Base-by-base conservation (phyloP, 163 green algal genomes). In the Scenedesmus sp. region DNA sequence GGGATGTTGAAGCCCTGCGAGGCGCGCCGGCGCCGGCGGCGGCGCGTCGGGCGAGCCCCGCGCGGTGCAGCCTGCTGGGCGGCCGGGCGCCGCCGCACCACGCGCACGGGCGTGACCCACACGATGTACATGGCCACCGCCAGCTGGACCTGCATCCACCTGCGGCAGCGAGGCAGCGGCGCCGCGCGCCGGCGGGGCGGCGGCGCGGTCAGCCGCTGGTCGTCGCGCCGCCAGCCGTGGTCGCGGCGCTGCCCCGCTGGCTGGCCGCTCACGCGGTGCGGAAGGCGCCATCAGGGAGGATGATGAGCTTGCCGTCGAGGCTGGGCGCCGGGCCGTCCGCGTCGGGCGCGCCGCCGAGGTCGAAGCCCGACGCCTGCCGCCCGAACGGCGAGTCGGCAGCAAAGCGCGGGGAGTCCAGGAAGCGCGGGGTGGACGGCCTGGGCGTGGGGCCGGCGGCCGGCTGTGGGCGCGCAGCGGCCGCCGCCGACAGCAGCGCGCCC, bases 91-190 rank as follows among this genome's bases (percentile, higher is more conserved):
- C 28, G 33, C 14, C 78, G 75, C 74, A 89, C 86, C 84, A 89
- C 86, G n/a, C 84, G 74, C 22, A 91, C 70, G 14, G 86, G 86
- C 0, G 84, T 91, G 17, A 91, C 86, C 86, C 86, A 91, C 14
- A 91, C 84, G 53, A 91, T 89, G 66, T 91, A 91, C 24, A 91
- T 72, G 1, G 85, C 86, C 42, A 91, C 80, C 0, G 82, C 82
- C 26, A 91, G 75, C 51, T 83, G 82, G 6, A 88, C 47, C 44
- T 87, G 82, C 11, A 89, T 83, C 85, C 85, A 89, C 26, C 82
- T 89, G 80, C 24, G 69, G 24, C 5, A 60, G 18, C 11, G 18
- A 51, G n/a, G 50, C 48, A 50, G 22, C 63, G 42, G n/a, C n/a
- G n/a, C n/a, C n/a, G n/a, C n/a, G n/a, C n/a, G n/a, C n/a, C n/a